Conservation (phyloP, 768 basidiomycete genomes). For the Crucibulum laeve region DNA sequence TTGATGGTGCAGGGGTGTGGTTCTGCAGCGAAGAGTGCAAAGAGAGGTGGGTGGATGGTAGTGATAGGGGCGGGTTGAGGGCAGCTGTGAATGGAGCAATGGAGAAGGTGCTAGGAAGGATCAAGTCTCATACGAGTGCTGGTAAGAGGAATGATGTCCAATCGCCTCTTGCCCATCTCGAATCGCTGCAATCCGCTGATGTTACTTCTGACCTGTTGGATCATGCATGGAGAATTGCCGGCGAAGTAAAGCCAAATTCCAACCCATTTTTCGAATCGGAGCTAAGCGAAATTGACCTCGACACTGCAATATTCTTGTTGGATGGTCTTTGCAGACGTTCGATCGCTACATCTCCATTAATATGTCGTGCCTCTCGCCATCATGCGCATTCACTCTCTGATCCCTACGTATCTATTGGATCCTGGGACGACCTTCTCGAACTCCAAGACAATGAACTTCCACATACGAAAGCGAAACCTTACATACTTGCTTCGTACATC, state of each 20-base stretch:
- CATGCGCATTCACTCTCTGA: conserved; percentile 3
- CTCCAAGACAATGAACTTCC: conserved; percentile 57
- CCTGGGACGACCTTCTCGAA: conserved; percentile 46
- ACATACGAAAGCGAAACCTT: conserved; percentile 40
- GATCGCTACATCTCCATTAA: conserved; percentile 24
- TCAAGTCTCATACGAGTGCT: conserved; percentile 11
- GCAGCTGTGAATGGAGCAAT: conserved; percentile 28
- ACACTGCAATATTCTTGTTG: conserved; percentile 53
- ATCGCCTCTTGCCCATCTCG: conserved; percentile 14
- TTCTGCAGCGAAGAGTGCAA: conserved; percentile 54
- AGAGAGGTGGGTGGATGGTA: conserved; percentile 34
- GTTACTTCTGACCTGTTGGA: conserved; percentile 39
- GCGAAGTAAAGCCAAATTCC: conserved; percentile 17
- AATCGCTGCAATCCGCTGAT: conserved; percentile 15
- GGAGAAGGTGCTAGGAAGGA: conserved; percentile 19
- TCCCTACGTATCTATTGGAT: conserved; percentile 10
- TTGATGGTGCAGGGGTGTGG: conserved; percentile 38
- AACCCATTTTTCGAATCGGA: conserved; percentile 4
- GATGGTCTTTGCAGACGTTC: conserved; percentile 45
- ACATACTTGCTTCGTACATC: conserved; percentile 47
- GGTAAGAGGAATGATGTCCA: conserved; percentile 17
- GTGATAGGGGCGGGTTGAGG: conserved; percentile 22
- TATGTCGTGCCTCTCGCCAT: conserved; percentile 5
- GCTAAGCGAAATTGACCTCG: conserved; percentile 51
- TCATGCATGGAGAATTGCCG: conserved; percentile 39